Evolutionary conservation across 31 red algal species (phyloP).

Genomic region (Pterothamnion heteromorphum): DNA sequence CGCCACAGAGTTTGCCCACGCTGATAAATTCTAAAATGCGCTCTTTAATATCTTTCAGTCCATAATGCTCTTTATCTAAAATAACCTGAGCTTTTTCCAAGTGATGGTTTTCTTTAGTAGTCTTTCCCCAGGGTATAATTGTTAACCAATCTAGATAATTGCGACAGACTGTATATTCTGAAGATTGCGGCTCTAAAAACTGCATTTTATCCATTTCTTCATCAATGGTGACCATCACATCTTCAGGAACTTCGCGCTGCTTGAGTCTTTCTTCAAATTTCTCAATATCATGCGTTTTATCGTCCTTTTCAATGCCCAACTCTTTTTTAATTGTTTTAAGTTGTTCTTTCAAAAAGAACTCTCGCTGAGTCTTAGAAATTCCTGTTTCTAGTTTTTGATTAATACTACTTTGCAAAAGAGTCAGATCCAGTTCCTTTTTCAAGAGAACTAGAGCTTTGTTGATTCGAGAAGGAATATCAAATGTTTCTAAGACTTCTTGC

Average conservation of each 20-base stretch:
- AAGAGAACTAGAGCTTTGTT: slow-evolving; percentile 71
- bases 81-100: slow-evolving; percentile 59
- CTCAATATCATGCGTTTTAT: slow-evolving; percentile 64
- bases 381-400: slow-evolving; percentile 88
- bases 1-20: slow-evolving; percentile 60
- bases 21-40: slow-evolving; percentile 92
- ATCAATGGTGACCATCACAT: slow-evolving; percentile 57
- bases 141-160: slow-evolving; percentile 97
- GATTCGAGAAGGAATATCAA: slow-evolving; percentile 72
- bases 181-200: slow-evolving; percentile 72
- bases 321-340: slow-evolving; percentile 94
- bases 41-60: slow-evolving; percentile 89
- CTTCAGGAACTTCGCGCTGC: slow-evolving; percentile 66
- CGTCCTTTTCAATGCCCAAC: slow-evolving; percentile 87
- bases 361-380: slow-evolving; percentile 71
- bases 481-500: slow-evolving; percentile 85
- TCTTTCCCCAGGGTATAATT: slow-evolving; percentile 82
- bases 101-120: slow-evolving; percentile 72
- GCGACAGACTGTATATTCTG: slow-evolving; percentile 83
- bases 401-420: slow-evolving; percentile 77
- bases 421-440: slow-evolving; percentile 83
- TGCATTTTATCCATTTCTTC: slow-evolving; percentile 86
- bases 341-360: slow-evolving; percentile 94
- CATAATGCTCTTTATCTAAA: slow-evolving; percentile 89
- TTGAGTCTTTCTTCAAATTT: slow-evolving; percentile 73